Evolutionary conservation across 2,329 filamentous ascomycete genomes (phyloP), one percentile per base, ranked within the genome.

Genomic region (Aspergillus bombycis): DNA sequence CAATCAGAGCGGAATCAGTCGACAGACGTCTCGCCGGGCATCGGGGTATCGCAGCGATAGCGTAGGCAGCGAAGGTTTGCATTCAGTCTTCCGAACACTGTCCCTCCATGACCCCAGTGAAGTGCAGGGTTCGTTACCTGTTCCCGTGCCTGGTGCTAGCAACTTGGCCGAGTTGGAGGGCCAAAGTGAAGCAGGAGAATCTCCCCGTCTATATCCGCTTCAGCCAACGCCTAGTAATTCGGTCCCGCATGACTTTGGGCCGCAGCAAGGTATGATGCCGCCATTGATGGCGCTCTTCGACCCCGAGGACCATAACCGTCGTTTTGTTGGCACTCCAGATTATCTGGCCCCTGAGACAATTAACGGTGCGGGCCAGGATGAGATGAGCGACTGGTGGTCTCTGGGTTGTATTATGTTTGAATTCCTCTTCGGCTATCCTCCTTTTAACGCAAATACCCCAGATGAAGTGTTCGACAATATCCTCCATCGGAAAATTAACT

Each of bases 321-420:
- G 93, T 45, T 99, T 99, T 71, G 95, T 99, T 10, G 95, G 95
- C 36, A 99, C 95, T 0, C 95, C 95, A 0, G 95, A 99, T 77
- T 99, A 99, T 75, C 86, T 99, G 16, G 95, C 95, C 0, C 95
- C 95, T 0, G 96, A 99, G 76, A 99, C 96, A 0, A 96, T 99
- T 74, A 94, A 93, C 68, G 95, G 96, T 57, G 89, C 93, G 68
- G 93, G 94, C 1, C 95, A 99, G 77, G 95, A 99, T 73, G 94
- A 98, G 77, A 95, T 94, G 69, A 98, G 95, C 75, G 95, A 99
- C 88, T 99, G 95, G 95, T 99, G 95, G 95, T 98, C 95, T 26
- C 85, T 99, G n/a, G 95, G 95, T 0, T 99, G 96, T 77, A 98
- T 99, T 70, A 82, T 98, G 78, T 99, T 97, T 72, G 95, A 99